Evolutionary conservation across 2,329 filamentous ascomycete species (phyloP).

Genomic region (Colletotrichum sansevieriae): DNA sequence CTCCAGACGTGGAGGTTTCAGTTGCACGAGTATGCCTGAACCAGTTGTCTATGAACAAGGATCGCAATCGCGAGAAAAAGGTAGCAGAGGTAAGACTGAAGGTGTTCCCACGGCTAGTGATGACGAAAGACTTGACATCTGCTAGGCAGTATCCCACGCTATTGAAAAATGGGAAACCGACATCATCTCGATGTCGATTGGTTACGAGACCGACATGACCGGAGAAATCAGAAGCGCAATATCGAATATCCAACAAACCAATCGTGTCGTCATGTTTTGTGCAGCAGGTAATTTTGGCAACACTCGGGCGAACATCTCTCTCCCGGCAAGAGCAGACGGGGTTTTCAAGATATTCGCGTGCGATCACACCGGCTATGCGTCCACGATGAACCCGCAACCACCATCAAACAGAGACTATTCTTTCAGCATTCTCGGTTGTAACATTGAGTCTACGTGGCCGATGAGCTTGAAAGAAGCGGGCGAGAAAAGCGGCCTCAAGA

Average conservation of each 20-base stretch:
- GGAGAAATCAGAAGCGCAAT: background rate
- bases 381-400: background rate
- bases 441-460: conserved; percentile 15
- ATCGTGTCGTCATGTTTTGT: conserved; percentile 1
- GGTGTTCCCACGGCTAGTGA: background rate
- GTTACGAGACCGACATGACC: background rate
- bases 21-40: conserved; percentile 11
- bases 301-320: background rate
- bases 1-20: conserved; percentile 18
- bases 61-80: conserved; percentile 1
- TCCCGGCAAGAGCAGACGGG: background rate
- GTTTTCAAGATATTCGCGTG: conserved; percentile 24
- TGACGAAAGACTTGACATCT: background rate
- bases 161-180: conserved; percentile 15
- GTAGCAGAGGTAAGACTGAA: background rate
- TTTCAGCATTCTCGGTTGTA: conserved; percentile 20
- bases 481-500: background rate
- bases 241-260: background rate
- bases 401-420: background rate
- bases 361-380: conserved; percentile 2
- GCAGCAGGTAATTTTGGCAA: conserved; percentile 23
- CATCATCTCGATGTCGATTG: conserved; percentile 27
- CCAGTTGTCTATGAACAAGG: background rate
- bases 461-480: background rate
- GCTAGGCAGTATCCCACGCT: conserved; percentile 20